phyloP scores from a whole-genome alignment of 2,329 filamentous ascomycete genomes.

The Aureobasidium sp. region DNA sequence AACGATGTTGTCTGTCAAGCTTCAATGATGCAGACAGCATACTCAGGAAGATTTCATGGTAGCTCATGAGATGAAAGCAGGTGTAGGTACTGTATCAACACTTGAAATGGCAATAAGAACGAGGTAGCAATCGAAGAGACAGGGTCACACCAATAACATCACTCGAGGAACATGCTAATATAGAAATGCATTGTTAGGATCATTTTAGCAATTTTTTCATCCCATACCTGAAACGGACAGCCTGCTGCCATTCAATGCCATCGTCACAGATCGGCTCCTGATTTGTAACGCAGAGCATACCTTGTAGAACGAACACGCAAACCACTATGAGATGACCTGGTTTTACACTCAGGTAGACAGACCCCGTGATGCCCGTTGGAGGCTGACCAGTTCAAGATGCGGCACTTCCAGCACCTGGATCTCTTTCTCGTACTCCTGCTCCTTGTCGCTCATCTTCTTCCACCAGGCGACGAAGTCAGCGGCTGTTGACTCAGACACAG shows the following conservation, averaged over 20 bases:
- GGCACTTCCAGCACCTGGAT: conserved; percentile 17
- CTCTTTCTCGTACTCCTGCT: conserved; percentile 26
- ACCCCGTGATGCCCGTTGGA: conserved; percentile 14
- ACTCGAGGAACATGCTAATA: neutral
- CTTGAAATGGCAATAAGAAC: neutral
- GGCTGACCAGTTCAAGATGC: conserved; percentile 16
- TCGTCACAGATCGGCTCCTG: neutral
- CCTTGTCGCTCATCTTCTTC: conserved; percentile 29
- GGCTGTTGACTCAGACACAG: conserved; percentile 20
- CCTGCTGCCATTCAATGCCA: neutral
- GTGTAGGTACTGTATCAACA: neutral
- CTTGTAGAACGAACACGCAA: neutral
- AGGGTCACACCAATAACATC: neutral
- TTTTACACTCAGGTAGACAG: conserved; percentile 12
- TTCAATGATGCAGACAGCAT: too few species aligned
- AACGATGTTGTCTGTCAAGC: too few species aligned
- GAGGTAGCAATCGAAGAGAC: neutral
- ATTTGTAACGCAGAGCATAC: neutral
- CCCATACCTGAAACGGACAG: neutral
- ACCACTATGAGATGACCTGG: neutral
- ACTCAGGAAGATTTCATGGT: neutral
- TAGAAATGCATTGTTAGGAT: neutral
- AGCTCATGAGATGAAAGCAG: neutral
- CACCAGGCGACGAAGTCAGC: conserved; percentile 35
- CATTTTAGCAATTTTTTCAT: neutral